These are phyloP conservation scores for Penicillium sp. DNA, from an alignment of 2,329 filamentous ascomycete genomes.

Conservation along the genomic window DNA sequence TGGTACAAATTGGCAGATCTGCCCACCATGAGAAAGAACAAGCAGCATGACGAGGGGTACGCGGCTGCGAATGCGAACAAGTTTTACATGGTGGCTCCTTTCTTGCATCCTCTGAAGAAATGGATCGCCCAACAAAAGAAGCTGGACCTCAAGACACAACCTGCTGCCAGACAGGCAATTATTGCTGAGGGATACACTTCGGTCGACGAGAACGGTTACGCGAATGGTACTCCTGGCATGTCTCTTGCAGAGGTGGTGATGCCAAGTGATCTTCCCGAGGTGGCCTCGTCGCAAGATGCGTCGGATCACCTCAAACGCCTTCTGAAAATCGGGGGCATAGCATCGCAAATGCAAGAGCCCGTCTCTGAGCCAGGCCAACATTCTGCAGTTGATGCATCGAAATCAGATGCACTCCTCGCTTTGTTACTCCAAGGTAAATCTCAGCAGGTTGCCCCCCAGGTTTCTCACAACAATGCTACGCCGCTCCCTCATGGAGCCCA, in stretches of 20 bases:
- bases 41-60: slow-evolving; percentile 62
- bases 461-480: slow-evolving; percentile 48
- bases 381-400: slow-evolving; percentile 37
- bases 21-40: slow-evolving; percentile 75
- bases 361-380: slow-evolving; percentile 19
- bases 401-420: slow-evolving; percentile 57
- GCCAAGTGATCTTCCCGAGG: slow-evolving; percentile 45
- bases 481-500: slow-evolving; percentile 57
- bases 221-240: slow-evolving; percentile 22
- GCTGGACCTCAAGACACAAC: slow-evolving; percentile 58
- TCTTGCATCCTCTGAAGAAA: slow-evolving; percentile 79
- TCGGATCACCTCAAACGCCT: slow-evolving; percentile 56
- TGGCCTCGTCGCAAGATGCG: slow-evolving; percentile 44
- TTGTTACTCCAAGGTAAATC: slow-evolving; percentile 51
- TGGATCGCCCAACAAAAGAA: slow-evolving; percentile 88
- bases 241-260: slow-evolving; percentile 24
- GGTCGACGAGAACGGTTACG: slow-evolving; percentile 57
- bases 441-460: slow-evolving; percentile 29
- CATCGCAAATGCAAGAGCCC: slow-evolving; percentile 14
- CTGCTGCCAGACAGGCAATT: slow-evolving; percentile 46
- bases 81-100: slow-evolving; percentile 98
- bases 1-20: slow-evolving; percentile 93
- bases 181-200: slow-evolving; percentile 54
- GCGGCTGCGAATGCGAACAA: slow-evolving; percentile 71
- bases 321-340: slow-evolving; percentile 39